A percentile compares a stretch with the other conserved stretches of the same genome.
These are phyloP conservation scores for Trichoderma reesei DNA, from an alignment of 495 filamentous ascomycete genomes.

Conservation along the genomic window DNA sequence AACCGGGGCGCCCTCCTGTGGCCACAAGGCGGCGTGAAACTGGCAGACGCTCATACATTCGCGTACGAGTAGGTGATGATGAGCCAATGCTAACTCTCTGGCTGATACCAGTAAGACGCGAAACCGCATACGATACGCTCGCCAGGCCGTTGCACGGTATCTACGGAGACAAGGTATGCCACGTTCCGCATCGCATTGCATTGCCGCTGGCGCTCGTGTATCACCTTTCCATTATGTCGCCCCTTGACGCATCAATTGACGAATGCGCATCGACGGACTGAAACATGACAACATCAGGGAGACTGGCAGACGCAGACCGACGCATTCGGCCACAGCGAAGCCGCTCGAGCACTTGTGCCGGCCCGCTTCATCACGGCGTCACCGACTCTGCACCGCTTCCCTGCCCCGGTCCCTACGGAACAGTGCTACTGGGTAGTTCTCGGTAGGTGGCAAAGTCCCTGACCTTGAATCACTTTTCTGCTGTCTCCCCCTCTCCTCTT, in stretches of 20 bases:
- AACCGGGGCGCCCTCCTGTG: background rate
- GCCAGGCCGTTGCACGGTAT: background rate
- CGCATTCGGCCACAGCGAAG: background rate
- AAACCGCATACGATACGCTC: background rate
- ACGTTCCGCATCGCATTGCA: background rate
- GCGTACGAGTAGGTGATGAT: background rate
- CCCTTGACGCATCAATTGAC: background rate
- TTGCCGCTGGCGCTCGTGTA: background rate
- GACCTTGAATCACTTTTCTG: too few species aligned
- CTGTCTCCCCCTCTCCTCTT: background rate
- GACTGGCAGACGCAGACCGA: background rate
- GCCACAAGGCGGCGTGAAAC: background rate
- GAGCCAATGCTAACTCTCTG: background rate
- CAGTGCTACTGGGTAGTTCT: background rate
- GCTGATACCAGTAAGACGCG: background rate
- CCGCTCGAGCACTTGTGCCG: too few species aligned
- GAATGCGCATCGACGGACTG: background rate
- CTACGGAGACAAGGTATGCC: background rate
- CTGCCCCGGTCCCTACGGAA: background rate
- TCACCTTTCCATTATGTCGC: background rate
- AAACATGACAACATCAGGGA: background rate
- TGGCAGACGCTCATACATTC: background rate
- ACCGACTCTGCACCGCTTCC: background rate
- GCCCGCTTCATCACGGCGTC: slow-evolving; percentile 4
- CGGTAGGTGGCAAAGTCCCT: background rate